Base-by-base conservation (phyloP, 225 moss, liverwort and hornwort species). In the Pleurozium schreberi region DNA sequence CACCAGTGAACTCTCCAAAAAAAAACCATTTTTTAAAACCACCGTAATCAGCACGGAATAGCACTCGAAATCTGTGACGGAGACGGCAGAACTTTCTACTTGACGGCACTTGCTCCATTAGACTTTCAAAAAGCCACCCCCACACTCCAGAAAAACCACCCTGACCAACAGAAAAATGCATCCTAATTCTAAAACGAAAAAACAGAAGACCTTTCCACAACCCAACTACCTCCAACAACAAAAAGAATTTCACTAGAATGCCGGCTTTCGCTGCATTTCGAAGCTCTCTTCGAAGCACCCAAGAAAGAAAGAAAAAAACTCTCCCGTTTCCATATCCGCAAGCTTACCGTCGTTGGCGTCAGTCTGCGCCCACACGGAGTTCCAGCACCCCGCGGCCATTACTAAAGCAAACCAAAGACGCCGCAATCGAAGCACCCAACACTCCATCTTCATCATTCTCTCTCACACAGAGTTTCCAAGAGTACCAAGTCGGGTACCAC, bases 301-400 rank as follows among this genome's bases (percentile, higher is more conserved):
- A 4, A 40, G 8, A 67, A 28, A 19, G 33, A 1, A 23, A 25
- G 27, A 12, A 28, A 38, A 69, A 40, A 50, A n/a, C 33, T 26
- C 49, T 61, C 23, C 45, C 55, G 18, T 2, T 42, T 43, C 59
- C 30, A 42, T 42, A 42, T 42, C 43, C 60, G 31, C 43, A 64
- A 42, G 76, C 91, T 87, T 73, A 93, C 92, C 81, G 16, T 93
- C 92, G 52, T 19, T 85, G 19, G 21, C 3, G 87, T 93, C 18
- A 9, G 88, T 89, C 47, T 81, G 47, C 26, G 91, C 73, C 74
- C 43, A 76, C 50, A 55, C 71, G 43, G 77, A 83, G 88, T 16
- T 88, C 88, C 89, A 83, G 77, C 91, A 92, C 58, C 60, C 53
- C 53, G 55, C n/a, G 23, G 27, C 79, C 78, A 91, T 11, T 52